These are phyloP conservation scores for Beauveria bassiana DNA, from an alignment of 2,329 filamentous ascomycete genomes.

Conservation along the genomic window DNA sequence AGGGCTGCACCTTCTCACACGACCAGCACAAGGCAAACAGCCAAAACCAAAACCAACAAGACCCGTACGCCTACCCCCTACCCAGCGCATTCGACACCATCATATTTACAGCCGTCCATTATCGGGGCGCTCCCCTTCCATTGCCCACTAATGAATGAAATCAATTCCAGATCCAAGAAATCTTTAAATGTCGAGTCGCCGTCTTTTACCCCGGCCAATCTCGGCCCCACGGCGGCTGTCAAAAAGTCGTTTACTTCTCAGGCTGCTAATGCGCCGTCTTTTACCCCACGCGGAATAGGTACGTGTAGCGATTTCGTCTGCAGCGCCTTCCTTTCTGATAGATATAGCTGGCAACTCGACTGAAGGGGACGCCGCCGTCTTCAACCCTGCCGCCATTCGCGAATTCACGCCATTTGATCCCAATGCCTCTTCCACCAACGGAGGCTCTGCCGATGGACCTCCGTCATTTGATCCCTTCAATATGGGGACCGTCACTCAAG, in stretches of 20 bases:
- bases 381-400: constrained; percentile 49
- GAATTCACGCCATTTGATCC: constrained; percentile 57
- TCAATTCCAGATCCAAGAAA: constrained; percentile 57
- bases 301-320: constrained; percentile 27
- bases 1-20: constrained; percentile 87
- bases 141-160: constrained; percentile 29
- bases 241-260: constrained; percentile 79
- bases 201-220: constrained; percentile 71
- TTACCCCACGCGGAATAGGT: constrained; percentile 61
- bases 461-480: constrained; percentile 55
- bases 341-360: constrained; percentile 19
- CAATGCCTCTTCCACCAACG: constrained; percentile 18
- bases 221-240: constrained; percentile 45
- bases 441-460: constrained; percentile 33
- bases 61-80: constrained; percentile 8
- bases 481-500: constrained; percentile 47
- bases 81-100: background rate
- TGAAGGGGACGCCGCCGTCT: constrained; percentile 36
- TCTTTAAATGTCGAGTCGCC: constrained; percentile 92
- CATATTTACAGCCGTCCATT: background rate
- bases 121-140: background rate
- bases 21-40: constrained; percentile 55
- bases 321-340: background rate
- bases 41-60: constrained; percentile 11
- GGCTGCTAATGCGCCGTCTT: constrained; percentile 79